Percentiles rank a stretch among this genome's conserved stretches.
Conservation (phyloP, 1,139 yeast genomes). For the Yamadazyma triangularis region DNA sequence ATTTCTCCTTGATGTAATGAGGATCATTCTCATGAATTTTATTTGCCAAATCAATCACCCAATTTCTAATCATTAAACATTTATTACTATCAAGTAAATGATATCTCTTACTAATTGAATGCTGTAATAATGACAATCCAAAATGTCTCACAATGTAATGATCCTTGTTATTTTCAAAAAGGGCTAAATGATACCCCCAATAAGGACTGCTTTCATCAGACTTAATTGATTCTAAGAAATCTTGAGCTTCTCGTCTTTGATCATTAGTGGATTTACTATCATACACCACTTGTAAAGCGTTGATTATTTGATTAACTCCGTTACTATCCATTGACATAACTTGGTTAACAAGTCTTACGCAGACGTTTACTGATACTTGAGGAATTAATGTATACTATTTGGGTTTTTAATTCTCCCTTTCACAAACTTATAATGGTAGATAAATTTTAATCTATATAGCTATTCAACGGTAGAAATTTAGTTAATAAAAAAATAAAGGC, state of each 20-base stretch:
- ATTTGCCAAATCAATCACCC: slow-evolving; percentile 77
- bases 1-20: slow-evolving; percentile 82
- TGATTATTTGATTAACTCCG: slow-evolving; percentile 65
- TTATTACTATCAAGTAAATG: slow-evolving; percentile 58
- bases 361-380: background rate
- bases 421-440: no score
- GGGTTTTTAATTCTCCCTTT: no score
- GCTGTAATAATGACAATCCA: slow-evolving; percentile 77
- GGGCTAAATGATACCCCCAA: slow-evolving; percentile 89
- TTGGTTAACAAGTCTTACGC: background rate
- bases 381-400: no score
- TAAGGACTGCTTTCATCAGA: slow-evolving; percentile 77
- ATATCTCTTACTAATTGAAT: slow-evolving; percentile 59
- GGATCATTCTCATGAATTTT: slow-evolving; percentile 67
- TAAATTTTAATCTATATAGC: no score
- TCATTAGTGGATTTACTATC: slow-evolving; percentile 64
- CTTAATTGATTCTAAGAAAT: slow-evolving; percentile 71
- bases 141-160: slow-evolving; percentile 80
- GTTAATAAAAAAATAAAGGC: no score
- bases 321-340: slow-evolving; percentile 53
- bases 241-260: slow-evolving; percentile 65
- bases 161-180: slow-evolving; percentile 54
- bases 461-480: no score
- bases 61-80: slow-evolving; percentile 64
- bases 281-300: slow-evolving; percentile 77